Conservation (phyloP, 225 moss, liverwort and hornwort genomes). For the Climacium dendroides region DNA sequence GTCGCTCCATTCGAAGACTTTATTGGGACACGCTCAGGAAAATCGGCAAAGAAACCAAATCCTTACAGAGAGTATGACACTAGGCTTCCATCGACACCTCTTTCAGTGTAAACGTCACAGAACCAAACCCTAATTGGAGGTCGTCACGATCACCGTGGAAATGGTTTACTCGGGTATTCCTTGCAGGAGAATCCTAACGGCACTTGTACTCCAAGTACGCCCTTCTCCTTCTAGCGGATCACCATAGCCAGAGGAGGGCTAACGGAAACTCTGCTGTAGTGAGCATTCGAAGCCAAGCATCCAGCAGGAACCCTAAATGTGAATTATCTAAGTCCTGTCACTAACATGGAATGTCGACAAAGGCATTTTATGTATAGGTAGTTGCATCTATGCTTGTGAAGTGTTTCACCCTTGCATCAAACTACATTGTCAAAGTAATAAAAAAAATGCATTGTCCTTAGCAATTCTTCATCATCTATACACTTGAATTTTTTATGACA, state of each 20-base stretch:
- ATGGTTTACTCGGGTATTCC: background rate
- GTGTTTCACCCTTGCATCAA: background rate
- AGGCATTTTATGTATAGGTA: background rate
- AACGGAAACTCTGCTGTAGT: background rate
- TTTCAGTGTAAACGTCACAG: background rate
- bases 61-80: slow-evolving; percentile 33
- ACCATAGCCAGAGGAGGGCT: background rate
- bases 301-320: background rate
- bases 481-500: too few relatives aligned
- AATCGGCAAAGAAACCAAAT: background rate
- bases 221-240: background rate
- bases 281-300: background rate
- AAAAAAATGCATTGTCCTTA: background rate
- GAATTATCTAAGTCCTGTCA: too few relatives aligned
- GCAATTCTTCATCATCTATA: background rate
- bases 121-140: background rate
- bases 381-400: background rate
- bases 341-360: background rate
- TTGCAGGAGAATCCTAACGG: background rate
- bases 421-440: background rate
- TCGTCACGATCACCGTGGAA: background rate
- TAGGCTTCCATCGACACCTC: background rate
- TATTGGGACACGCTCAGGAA: background rate
- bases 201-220: background rate
- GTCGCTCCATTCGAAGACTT: background rate